phyloP scores from a whole-genome alignment of 2,329 filamentous ascomycete genomes.

The Penicillium verrucosum region DNA sequence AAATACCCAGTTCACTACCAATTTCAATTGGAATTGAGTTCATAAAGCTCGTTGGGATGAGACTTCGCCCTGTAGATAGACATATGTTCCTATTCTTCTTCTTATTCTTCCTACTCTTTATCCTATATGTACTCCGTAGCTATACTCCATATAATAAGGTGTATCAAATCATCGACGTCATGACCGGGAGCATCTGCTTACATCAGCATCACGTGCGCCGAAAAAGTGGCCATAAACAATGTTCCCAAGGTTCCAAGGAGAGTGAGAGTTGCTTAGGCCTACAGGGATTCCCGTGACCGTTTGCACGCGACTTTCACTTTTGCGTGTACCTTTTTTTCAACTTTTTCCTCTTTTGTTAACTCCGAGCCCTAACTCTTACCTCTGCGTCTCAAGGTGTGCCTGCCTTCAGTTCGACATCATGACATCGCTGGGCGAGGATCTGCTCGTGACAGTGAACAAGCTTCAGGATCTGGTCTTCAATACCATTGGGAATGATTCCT shows the following conservation, averaged over 20 bases:
- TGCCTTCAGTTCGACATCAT: constrained; percentile 49
- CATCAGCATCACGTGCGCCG: constrained; percentile 20
- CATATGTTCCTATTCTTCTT: too few relatives aligned
- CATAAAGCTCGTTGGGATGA: neutral
- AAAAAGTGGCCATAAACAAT: constrained; percentile 23
- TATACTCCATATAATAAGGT: neutral
- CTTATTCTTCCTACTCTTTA: too few relatives aligned
- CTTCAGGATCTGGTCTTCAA: constrained; percentile 99
- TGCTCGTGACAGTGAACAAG: constrained; percentile 95
- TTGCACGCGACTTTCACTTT: constrained; percentile 5
- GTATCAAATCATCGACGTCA: constrained; percentile 15
- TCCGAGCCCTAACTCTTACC: neutral
- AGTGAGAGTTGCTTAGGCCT: constrained; percentile 9
- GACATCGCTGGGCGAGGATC: constrained; percentile 92
- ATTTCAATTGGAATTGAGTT: neutral
- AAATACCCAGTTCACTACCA: neutral
- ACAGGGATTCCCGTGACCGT: constrained; percentile 14
- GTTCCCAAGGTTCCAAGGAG: constrained; percentile 10
- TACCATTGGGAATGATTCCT: constrained; percentile 97
- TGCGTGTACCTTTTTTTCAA: neutral
- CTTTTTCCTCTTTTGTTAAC: neutral
- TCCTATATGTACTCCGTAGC: too few relatives aligned
- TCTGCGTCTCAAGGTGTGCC: neutral
- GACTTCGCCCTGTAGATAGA: neutral
- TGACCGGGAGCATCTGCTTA: neutral